Percentiles rank a stretch among this genome's conserved stretches.
phyloP scores from a whole-genome alignment of 1,284 basidiomycete species.

The Ustilago loliicola region DNA sequence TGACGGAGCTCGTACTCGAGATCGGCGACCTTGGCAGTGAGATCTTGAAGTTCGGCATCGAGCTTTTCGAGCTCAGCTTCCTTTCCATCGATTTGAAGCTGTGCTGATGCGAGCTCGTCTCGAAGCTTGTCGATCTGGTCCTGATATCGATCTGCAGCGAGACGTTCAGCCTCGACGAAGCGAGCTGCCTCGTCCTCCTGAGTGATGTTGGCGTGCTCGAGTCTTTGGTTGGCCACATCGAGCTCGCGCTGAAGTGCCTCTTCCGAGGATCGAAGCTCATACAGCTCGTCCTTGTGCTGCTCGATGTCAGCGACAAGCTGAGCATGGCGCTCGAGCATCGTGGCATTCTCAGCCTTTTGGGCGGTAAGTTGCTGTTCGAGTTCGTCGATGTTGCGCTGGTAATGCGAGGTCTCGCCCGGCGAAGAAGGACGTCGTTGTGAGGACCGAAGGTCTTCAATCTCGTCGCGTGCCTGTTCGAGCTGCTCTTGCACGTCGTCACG shows the following conservation, averaged over 20 bases:
- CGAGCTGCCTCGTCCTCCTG: constrained; percentile 52
- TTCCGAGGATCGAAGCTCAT: constrained; percentile 50
- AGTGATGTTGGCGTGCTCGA: constrained; percentile 56
- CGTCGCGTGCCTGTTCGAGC: constrained; percentile 40
- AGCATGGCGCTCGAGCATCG: constrained; percentile 53
- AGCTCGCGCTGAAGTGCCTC: constrained; percentile 53
- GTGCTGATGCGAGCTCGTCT: constrained; percentile 64
- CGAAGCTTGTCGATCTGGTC: constrained; percentile 54
- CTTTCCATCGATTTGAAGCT: constrained; percentile 61
- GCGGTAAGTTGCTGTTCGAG: constrained; percentile 55
- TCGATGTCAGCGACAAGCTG: constrained; percentile 56
- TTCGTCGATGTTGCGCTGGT: constrained; percentile 48
- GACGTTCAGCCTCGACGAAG: constrained; percentile 43
- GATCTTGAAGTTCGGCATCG: constrained; percentile 53
- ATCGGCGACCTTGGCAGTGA: constrained; percentile 52
- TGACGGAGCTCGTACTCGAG: constrained; percentile 61
- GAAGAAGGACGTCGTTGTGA: constrained; percentile 27
- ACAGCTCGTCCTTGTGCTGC: constrained; percentile 54
- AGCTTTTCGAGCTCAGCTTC: constrained; percentile 63
- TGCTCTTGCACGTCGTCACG: constrained; percentile 54
- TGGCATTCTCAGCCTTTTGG: constrained; percentile 53
- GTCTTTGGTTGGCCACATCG: constrained; percentile 52
- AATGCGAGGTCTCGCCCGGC: constrained; percentile 28
- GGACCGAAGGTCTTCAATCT: constrained; percentile 40
- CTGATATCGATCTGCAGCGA: constrained; percentile 51